Conservation (phyloP, 2,329 filamentous ascomycete species). For the Didymella lethalis region DNA sequence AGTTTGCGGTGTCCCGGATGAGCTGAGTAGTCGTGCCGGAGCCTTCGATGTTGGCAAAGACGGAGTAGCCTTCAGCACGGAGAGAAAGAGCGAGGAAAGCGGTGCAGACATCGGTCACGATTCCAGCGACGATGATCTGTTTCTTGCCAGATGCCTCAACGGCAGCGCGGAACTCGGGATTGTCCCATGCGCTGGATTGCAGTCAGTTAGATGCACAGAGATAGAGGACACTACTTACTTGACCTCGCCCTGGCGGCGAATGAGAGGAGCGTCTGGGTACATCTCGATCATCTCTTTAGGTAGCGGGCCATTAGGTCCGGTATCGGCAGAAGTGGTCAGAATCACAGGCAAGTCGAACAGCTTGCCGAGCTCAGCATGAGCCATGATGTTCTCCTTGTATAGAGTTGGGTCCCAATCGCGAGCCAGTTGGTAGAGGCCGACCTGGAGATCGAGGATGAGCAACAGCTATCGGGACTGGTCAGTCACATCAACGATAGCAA, state of each 20-base stretch:
- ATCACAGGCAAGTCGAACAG: slow-evolving; percentile 74
- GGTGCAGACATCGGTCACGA: slow-evolving; percentile 78
- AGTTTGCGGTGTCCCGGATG: slow-evolving; percentile 70
- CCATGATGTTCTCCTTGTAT: slow-evolving; percentile 72
- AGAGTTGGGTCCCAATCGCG: slow-evolving; percentile 72
- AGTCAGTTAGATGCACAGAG: slow-evolving; percentile 8
- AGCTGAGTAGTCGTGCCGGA: slow-evolving; percentile 70
- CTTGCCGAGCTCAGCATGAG: slow-evolving; percentile 71
- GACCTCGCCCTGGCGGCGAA: slow-evolving; percentile 75
- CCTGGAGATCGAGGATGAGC: slow-evolving; percentile 67
- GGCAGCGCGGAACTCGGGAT: slow-evolving; percentile 70
- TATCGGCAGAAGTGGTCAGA: slow-evolving; percentile 73
- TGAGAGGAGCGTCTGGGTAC: slow-evolving; percentile 71
- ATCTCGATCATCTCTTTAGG: slow-evolving; percentile 73
- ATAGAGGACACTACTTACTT: slow-evolving; percentile 51
- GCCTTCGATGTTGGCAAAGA: slow-evolving; percentile 77
- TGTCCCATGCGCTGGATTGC: slow-evolving; percentile 71
- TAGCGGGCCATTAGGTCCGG: slow-evolving; percentile 74
- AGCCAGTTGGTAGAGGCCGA: slow-evolving; percentile 66
- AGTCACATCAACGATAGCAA: background rate
- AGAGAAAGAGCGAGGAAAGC: slow-evolving; percentile 77
- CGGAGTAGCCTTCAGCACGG: slow-evolving; percentile 73
- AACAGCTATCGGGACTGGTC: slow-evolving; percentile 54
- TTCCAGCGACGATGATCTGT: slow-evolving; percentile 76
- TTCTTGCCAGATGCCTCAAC: slow-evolving; percentile 70